Conservation (phyloP, 1,139 yeast genomes). For the Kodamaea arcana region DNA sequence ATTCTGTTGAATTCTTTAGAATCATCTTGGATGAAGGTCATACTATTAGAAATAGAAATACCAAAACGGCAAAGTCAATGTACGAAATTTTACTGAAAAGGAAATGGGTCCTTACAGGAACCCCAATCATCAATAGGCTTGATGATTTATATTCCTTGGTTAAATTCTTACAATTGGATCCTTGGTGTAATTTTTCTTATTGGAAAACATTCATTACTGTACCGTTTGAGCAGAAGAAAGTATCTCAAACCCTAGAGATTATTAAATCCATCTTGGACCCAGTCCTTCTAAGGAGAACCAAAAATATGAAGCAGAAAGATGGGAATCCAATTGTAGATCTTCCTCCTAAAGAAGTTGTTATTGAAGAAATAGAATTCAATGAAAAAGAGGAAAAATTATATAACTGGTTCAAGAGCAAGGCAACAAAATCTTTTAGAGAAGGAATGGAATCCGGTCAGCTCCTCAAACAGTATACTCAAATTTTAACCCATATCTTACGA, state of each 20-base stretch:
- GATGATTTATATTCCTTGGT: constrained; percentile 83
- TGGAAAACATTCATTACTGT: constrained; percentile 87
- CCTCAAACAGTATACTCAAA: constrained; percentile 71
- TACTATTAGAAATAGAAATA: constrained; percentile 73
- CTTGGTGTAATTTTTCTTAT: constrained; percentile 83
- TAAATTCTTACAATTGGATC: constrained; percentile 72
- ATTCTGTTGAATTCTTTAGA: constrained; percentile 71
- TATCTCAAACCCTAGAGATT: constrained; percentile 71
- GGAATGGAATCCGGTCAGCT: constrained; percentile 65
- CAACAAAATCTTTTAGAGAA: constrained; percentile 62
- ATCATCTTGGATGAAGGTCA: constrained; percentile 92
- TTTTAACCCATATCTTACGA: constrained; percentile 77
- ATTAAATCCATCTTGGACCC: constrained; percentile 86
- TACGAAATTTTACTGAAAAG: constrained; percentile 60
- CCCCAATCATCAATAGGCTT: constrained; percentile 85
- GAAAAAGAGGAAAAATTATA: constrained; percentile 66
- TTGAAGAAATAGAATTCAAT: constrained; percentile 65
- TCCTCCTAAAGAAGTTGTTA: constrained; percentile 70
- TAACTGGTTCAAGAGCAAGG: constrained; percentile 64
- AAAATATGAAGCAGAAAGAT: constrained; percentile 69
- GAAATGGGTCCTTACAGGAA: constrained; percentile 89
- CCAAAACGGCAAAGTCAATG: constrained; percentile 79
- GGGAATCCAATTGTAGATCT: constrained; percentile 74
- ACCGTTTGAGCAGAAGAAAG: constrained; percentile 74
- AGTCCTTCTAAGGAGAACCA: constrained; percentile 77